Percentiles rank a stretch among this genome's conserved stretches.
Evolutionary conservation across 1,139 yeast genomes (phyloP).

Genomic region (Kodamaea derodonti): DNA sequence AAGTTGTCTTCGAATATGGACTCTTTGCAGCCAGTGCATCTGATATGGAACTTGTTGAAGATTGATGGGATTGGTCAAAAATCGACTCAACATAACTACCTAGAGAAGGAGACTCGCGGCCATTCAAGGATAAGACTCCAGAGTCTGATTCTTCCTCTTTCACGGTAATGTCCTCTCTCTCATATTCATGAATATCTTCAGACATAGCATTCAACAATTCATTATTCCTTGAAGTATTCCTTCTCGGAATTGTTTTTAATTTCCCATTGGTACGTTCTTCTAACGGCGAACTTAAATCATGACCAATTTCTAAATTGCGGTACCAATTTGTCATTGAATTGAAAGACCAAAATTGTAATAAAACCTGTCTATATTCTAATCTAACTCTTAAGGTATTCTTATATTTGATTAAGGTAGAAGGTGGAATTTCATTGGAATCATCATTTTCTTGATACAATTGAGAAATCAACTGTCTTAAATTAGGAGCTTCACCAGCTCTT

Average conservation of each 20-base stretch:
- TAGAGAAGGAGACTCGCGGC: not conserved
- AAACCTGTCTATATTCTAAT: slow-evolving; percentile 37
- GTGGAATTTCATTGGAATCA: not conserved
- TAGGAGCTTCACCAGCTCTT: slow-evolving; percentile 39
- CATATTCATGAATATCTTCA: not conserved
- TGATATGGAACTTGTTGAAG: not conserved
- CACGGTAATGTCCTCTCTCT: not conserved
- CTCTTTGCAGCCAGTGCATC: not conserved
- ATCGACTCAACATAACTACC: not conserved
- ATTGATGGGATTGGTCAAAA: not conserved
- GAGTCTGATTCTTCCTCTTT: not conserved
- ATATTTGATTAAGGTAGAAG: slow-evolving; percentile 30
- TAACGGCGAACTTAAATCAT: slow-evolving; percentile 33
- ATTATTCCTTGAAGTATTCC: slow-evolving; percentile 19
- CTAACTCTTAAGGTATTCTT: slow-evolving; percentile 37
- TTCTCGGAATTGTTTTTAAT: slow-evolving; percentile 32
- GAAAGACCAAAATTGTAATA: slow-evolving; percentile 44
- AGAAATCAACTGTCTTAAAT: slow-evolving; percentile 25
- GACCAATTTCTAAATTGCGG: slow-evolving; percentile 31
- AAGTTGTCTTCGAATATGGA: not conserved
- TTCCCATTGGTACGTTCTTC: slow-evolving; percentile 27
- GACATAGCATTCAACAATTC: slow-evolving; percentile 24
- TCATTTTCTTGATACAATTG: slow-evolving; percentile 23
- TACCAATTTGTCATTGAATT: slow-evolving; percentile 40
- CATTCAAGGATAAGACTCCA: not conserved